phyloP scores from a whole-genome alignment of 1,284 basidiomycete species.

The Pterulicium gracile region DNA sequence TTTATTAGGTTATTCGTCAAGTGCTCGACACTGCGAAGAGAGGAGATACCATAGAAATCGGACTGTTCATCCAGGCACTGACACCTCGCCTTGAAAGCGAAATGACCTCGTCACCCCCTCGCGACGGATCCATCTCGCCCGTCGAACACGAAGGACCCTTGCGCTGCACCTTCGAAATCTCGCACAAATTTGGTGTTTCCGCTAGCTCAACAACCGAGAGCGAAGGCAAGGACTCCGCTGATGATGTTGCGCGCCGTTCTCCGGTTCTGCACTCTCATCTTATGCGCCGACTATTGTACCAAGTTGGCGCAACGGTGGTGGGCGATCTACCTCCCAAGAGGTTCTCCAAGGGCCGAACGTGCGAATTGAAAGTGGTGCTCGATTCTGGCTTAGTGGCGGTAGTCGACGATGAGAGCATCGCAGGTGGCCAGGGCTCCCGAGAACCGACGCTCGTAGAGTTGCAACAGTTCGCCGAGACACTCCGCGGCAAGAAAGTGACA shows the following conservation, averaged over 20 bases:
- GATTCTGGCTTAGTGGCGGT: constrained; percentile 41
- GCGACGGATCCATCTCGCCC: constrained; percentile 14
- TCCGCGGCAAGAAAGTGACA: constrained; percentile 73
- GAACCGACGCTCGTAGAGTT: constrained; percentile 77
- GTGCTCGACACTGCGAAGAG: constrained; percentile 54
- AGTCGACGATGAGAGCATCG: constrained; percentile 19
- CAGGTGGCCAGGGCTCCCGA: constrained; percentile 27
- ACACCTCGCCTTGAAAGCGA: constrained; percentile 10
- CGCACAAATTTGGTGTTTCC: constrained; percentile 22
- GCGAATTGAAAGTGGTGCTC: constrained; percentile 43
- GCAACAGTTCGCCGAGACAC: constrained; percentile 63
- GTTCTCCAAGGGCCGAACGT: constrained; percentile 35
- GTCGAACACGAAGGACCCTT: constrained; percentile 18
- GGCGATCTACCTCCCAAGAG: constrained; percentile 32
- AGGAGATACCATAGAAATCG: constrained; percentile 84
- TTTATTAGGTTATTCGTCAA: constrained; percentile 70
- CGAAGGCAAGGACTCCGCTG: constrained; percentile 17
- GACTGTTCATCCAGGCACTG: constrained; percentile 53
- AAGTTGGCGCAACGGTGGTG: constrained; percentile 52
- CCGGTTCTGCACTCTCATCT: constrained; percentile 56
- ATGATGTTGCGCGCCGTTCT: constrained; percentile 24
- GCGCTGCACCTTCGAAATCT: constrained; percentile 46
- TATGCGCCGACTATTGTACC: constrained; percentile 54
- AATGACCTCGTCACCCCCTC: constrained; percentile 11
- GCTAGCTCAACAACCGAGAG: background rate